Percentiles rank a stretch among this genome's conserved stretches.
Evolutionary conservation across 2,329 filamentous ascomycete species (phyloP).

Genomic region (Xylariaceae sp.): DNA sequence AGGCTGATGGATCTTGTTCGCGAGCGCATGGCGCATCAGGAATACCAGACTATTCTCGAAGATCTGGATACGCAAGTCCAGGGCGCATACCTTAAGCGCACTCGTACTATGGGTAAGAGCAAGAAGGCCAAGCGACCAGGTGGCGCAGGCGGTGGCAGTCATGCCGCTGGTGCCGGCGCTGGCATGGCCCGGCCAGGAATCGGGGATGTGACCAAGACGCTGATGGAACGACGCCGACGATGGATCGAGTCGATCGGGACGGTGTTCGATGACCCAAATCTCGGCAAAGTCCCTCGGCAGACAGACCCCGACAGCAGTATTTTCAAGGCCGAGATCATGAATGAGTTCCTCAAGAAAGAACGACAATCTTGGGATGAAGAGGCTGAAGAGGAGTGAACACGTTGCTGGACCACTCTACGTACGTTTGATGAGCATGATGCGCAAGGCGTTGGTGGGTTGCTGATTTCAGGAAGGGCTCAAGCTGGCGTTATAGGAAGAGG

Average conservation of each 20-base stretch:
- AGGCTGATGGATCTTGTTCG: slow-evolving; percentile 82
- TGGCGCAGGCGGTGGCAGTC: slow-evolving; percentile 68
- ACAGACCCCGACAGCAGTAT: slow-evolving; percentile 64
- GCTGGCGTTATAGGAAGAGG: too few species aligned
- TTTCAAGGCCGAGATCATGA: slow-evolving; percentile 72
- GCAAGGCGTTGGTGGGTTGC: slow-evolving; percentile 7
- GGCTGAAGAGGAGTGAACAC: slow-evolving; percentile 57
- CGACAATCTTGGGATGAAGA: slow-evolving; percentile 80
- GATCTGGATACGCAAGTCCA: slow-evolving; percentile 95
- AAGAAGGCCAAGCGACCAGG: slow-evolving; percentile 83
- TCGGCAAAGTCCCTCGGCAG: slow-evolving; percentile 65
- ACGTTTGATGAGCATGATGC: not conserved
- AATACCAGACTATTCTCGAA: slow-evolving; percentile 94
- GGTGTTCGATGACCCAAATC: slow-evolving; percentile 80
- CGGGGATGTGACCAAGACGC: slow-evolving; percentile 81
- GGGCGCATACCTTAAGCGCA: slow-evolving; percentile 91
- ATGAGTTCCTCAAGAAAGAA: slow-evolving; percentile 68
- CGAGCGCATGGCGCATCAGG: slow-evolving; percentile 91
- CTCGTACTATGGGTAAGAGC: slow-evolving; percentile 87
- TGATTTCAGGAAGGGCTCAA: slow-evolving; percentile 10
- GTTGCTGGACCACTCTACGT: too few species aligned
- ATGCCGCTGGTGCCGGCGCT: slow-evolving; percentile 55
- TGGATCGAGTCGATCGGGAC: slow-evolving; percentile 91
- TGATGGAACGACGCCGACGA: slow-evolving; percentile 85
- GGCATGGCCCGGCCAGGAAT: slow-evolving; percentile 73